Evolutionary conservation across 768 basidiomycete genomes (phyloP), one percentile per base, ranked within the genome.

Genomic region (Tricholoma terreum): DNA sequence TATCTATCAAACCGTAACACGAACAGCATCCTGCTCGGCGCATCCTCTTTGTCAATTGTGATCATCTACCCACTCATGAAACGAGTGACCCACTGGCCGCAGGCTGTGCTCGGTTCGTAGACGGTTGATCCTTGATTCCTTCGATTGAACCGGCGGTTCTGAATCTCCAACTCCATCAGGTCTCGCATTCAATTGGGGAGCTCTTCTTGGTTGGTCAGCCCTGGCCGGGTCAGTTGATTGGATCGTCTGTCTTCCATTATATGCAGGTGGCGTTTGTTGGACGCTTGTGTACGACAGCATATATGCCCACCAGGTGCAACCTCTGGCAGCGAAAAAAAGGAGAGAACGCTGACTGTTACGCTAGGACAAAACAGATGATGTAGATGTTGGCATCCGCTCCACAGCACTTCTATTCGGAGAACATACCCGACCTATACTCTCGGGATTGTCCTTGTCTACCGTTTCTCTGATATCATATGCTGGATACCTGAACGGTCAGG

Each of bases 261-360:
- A 98, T 66, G 86, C 88, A 1, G 93, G 95, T 7, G 91, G 92
- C 21, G 74, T 94, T 24, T 85, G 85, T 65, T 98, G 95, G 94
- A 95, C 95, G 50, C 81, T 99, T 43, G 91, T 97, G 1, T 99
- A 98, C 68, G 97, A 99, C 65, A 96, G 89, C 50, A 94, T 98
- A 62, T 98, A 98, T 66, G 97, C 97, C 2, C 97, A 99, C 71
- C 96, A 98, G 77, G 93, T 90, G 59, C 30, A 73, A 45, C 53
- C 54, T 36, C 33, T 38, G 53, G 42, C 43, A 42, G 27, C 21
- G 9, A 12, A 15, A 2, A 43, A 40, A 6, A 34, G 34, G 27
- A 24, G 24, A 35, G 54, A 22, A 15, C 14, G 9, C 57, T 48
- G 49, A 65, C 48, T 22, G 17, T 17, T 19, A 24, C 40, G 49